These are phyloP conservation scores for Theobroma grandiflorum DNA, from an alignment of 441 rosid genomes.

Conservation along the genomic window DNA sequence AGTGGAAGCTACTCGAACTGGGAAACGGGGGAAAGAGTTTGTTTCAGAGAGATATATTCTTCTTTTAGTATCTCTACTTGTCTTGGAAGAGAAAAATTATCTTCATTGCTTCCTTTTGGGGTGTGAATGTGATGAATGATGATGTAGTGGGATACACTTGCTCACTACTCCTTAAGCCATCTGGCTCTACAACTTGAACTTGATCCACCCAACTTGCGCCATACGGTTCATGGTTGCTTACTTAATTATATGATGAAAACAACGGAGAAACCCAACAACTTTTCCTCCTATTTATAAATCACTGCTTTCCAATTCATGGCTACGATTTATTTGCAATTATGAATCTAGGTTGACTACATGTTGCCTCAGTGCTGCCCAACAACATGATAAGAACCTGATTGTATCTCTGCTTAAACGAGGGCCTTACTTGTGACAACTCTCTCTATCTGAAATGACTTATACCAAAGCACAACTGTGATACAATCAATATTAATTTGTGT, in stretches of 20 bases:
- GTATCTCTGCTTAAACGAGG: neutral
- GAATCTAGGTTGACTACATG: neutral
- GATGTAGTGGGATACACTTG: neutral
- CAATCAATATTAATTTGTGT: neutral
- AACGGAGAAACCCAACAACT: neutral
- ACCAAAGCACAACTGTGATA: too few relatives aligned
- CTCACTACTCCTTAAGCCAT: neutral
- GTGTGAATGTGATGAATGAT: neutral
- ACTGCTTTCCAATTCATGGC: neutral
- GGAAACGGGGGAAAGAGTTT: neutral
- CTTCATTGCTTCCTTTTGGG: conserved; percentile 13
- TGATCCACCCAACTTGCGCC: neutral
- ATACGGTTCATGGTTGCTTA: neutral
- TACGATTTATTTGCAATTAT: too few relatives aligned
- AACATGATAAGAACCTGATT: neutral
- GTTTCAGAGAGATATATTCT: neutral
- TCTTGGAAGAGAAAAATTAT: conserved; percentile 27
- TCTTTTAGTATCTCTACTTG: neutral
- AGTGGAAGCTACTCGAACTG: conserved; percentile 11
- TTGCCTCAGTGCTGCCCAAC: too few relatives aligned
- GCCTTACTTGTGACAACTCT: neutral
- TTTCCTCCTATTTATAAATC: neutral
- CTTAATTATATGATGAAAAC: neutral
- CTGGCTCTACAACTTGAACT: neutral
- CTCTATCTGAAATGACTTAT: neutral